phyloP scores from a whole-genome alignment of 495 filamentous ascomycete genomes.

The Astrothelium subdiscretum region DNA sequence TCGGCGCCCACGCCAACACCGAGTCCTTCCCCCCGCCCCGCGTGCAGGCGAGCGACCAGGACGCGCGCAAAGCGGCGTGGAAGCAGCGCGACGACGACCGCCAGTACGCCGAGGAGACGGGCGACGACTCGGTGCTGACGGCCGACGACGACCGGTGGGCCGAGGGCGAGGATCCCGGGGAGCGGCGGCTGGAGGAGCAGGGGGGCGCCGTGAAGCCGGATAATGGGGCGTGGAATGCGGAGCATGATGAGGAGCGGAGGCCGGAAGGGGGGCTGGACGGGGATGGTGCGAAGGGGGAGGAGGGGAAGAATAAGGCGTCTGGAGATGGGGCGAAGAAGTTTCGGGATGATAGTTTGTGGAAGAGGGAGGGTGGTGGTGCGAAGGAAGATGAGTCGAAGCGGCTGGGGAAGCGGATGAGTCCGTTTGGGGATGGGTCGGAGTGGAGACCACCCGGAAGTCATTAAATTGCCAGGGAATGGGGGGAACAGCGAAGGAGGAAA shows the following conservation, averaged over 20 bases:
- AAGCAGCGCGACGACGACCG: not conserved
- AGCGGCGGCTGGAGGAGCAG: not conserved
- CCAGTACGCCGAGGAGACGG: not conserved
- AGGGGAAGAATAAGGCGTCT: not conserved
- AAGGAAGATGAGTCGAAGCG: not conserved
- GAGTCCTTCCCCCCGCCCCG: not conserved
- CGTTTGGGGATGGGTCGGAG: not conserved
- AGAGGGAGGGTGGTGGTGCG: not conserved
- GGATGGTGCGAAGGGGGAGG: conserved; percentile 4
- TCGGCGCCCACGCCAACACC: not conserved
- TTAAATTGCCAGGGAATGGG: not conserved
- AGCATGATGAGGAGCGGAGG: not conserved
- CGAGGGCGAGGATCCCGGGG: not conserved
- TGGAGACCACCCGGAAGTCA: not conserved
- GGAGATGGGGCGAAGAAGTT: not conserved
- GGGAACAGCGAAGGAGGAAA: not conserved
- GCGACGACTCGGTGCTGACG: not conserved
- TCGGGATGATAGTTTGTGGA: not conserved
- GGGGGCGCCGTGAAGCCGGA: not conserved
- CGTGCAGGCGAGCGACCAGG: not conserved
- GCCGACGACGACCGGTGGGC: not conserved
- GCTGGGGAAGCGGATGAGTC: not conserved
- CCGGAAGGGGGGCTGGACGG: not conserved
- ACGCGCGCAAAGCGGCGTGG: not conserved
- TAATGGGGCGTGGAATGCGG: not conserved